Evolutionary conservation across 148 eudicot species (phyloP).

Genomic region (Chenopodium suecicum): DNA sequence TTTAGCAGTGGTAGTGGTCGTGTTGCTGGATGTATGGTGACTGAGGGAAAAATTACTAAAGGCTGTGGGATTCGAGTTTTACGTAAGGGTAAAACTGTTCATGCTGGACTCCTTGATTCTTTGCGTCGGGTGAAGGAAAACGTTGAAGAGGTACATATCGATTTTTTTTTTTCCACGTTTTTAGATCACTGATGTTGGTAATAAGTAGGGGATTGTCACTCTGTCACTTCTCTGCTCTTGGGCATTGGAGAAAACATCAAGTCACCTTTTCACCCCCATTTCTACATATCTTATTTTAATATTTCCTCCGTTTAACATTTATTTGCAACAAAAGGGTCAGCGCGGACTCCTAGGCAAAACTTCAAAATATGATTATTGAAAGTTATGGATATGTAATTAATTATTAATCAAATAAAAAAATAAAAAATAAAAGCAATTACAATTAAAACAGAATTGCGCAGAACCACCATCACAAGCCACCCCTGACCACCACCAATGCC

Average conservation of each 20-base stretch:
- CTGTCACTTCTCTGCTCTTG: not conserved
- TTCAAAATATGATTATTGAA: too few species aligned
- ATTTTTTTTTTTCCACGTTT: not conserved
- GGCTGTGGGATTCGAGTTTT: conserved; percentile 77
- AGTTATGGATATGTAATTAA: too few species aligned
- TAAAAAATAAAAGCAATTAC: too few species aligned
- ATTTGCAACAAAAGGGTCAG: not conserved
- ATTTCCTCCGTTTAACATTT: not conserved
- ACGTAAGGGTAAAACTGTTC: conserved; percentile 66
- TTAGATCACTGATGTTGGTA: not conserved
- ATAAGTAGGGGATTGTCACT: not conserved
- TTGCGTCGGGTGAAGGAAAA: conserved; percentile 89
- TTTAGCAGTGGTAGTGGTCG: conserved; percentile 97
- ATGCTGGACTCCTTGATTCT: conserved; percentile 70
- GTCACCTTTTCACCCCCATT: not conserved
- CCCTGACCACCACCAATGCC: too few species aligned
- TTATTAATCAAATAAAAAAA: too few species aligned
- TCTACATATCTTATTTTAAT: not conserved
- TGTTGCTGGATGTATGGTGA: conserved; percentile 99
- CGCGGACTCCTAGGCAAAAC: too few species aligned
- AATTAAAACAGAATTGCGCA: too few species aligned
- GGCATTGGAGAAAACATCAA: not conserved
- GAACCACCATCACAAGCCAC: too few species aligned
- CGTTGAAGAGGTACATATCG: conserved; percentile 75
- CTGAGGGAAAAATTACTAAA: conserved; percentile 82